Conservation (phyloP, 129 eudicot species). For the Solidago caesia region DNA sequence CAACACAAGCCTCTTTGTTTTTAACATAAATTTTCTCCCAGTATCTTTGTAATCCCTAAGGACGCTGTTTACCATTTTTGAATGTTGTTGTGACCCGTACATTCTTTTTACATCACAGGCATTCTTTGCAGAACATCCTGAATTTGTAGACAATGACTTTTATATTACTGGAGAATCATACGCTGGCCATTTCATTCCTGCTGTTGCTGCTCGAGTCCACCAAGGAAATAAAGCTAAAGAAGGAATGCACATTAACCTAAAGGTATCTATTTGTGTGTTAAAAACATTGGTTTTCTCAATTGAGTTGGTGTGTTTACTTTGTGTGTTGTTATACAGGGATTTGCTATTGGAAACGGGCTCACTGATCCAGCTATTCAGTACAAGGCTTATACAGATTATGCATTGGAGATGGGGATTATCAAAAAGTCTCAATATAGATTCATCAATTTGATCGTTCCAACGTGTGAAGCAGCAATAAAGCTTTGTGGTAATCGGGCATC, state of each 20-base stretch:
- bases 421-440: conserved; percentile 43
- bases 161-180: conserved; percentile 92
- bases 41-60: no score
- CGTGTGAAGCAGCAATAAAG: conserved; percentile 61
- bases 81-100: no score
- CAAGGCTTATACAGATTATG: conserved; percentile 73
- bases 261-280: conserved; percentile 38
- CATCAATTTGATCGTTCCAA: conserved; percentile 44
- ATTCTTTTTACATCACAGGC: conserved; percentile 42
- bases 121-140: conserved; percentile 72
- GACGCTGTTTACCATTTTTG: no score
- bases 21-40: no score
- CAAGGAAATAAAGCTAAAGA: conserved; percentile 74
- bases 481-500: conserved; percentile 59
- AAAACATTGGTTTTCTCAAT: not conserved
- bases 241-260: conserved; percentile 76
- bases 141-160: conserved; percentile 63
- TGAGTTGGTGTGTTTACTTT: not conserved
- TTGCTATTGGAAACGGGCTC: conserved; percentile 89
- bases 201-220: conserved; percentile 76
- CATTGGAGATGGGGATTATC: conserved; percentile 60
- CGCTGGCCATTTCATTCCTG: conserved; percentile 95
- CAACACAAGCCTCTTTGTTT: no score
- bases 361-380: conserved; percentile 84
- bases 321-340: conserved; percentile 52